Evolutionary conservation across 179 eudicot species (phyloP), one percentile per base, ranked within the genome.

Genomic region (Actinidia polygama): DNA sequence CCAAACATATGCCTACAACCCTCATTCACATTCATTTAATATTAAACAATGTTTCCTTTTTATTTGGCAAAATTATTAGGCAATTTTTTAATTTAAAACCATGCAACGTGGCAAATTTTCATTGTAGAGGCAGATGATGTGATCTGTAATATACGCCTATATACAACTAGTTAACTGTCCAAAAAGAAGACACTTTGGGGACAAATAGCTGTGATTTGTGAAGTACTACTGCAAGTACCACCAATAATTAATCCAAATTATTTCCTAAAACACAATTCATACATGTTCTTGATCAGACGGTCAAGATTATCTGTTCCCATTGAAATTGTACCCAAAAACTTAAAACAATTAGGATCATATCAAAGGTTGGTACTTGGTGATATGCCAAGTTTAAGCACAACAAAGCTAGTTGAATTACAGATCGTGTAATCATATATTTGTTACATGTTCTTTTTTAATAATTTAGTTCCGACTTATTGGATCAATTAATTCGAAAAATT

Each of bases 291-390:
- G 51, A 74, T 73, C 83, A 12, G 47, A 53, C 54, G 70, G 66
- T 77, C 85, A 83, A 68, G 23, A 36, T 69, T 77, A 71, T 24
- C 85, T 77, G 76, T 83, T 23, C 10, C 19, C 40, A 9, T 76
- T 50, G n/a, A 61, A 53, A 50, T 23, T 75, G 86, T 75, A 49
- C 49, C 78, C 84, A 49, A 69, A 81, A 59, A 64, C n/a, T 26
- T 40, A 7, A 51, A 51, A 86, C 82, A 78, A 67, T 81, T 79
- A 71, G 81, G 76, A 84, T 81, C 69, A 81, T 64, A 83, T 80
- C 85, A 77, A 69, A 0, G 76, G 82, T 47, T 61, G 7, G n/a
- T n/a, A n/a, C n/a, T n/a, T n/a, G n/a, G 49, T 68, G 26, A 71
- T 51, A 6, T 55, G 79, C 75, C 75, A 67, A 68, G 44, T 82